Evolutionary conservation across 345 rosid genomes (phyloP).

Genomic region (Eucalyptus leucophloia): DNA sequence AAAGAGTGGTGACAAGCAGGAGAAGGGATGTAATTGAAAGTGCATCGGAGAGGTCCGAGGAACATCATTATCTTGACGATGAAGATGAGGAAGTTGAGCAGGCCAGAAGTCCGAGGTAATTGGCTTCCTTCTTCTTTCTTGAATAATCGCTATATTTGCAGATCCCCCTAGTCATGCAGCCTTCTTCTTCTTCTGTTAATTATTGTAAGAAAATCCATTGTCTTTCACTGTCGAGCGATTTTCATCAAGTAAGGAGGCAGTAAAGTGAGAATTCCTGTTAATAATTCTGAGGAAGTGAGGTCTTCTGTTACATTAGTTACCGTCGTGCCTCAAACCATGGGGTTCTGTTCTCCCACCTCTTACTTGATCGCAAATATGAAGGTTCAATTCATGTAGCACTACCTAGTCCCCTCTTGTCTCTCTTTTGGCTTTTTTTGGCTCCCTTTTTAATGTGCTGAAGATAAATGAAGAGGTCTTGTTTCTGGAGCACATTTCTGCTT

Average conservation of each 20-base stretch:
- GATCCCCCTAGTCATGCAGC: neutral
- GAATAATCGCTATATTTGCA: neutral
- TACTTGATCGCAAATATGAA: neutral
- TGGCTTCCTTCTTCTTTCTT: neutral
- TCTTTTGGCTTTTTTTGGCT: neutral
- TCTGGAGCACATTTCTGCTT: neutral
- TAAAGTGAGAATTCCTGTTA: neutral
- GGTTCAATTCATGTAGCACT: neutral
- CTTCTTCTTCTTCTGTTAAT: neutral
- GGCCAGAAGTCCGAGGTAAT: conserved; percentile 58
- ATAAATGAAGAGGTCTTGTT: neutral
- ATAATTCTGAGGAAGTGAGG: neutral
- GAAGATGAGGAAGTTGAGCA: conserved; percentile 93
- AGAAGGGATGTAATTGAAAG: conserved; percentile 65
- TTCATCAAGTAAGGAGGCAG: neutral
- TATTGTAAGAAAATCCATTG: neutral
- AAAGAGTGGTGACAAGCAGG: conserved; percentile 44
- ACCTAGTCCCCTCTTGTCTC: neutral
- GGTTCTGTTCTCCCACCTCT: neutral
- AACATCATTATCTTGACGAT: conserved; percentile 48
- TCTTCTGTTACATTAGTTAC: neutral
- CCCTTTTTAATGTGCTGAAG: neutral
- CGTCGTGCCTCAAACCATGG: neutral
- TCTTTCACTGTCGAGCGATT: neutral
- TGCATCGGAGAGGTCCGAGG: conserved; percentile 85